Evolutionary conservation across 2,329 filamentous ascomycete genomes (phyloP).

Genomic region (Xylaria sp.): DNA sequence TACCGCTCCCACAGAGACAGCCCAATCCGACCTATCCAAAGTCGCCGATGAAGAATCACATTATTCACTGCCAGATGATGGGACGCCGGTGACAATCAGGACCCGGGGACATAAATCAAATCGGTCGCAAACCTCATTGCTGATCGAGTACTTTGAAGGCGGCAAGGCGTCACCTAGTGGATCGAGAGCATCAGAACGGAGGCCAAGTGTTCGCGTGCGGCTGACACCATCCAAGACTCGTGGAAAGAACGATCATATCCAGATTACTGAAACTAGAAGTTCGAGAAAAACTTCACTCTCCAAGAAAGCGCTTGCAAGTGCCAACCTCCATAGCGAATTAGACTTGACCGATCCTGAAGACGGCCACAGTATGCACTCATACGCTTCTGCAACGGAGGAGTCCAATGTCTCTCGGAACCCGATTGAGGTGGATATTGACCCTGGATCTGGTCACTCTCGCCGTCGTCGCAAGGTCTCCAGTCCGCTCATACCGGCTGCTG

Average conservation of each 20-base stretch:
- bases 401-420: constrained; percentile 81
- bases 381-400: constrained; percentile 81
- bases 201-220: constrained; percentile 82
- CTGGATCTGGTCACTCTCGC: constrained; percentile 59
- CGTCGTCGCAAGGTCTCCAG: constrained; percentile 70
- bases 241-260: constrained; percentile 76
- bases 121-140: constrained; percentile 84
- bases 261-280: constrained; percentile 84
- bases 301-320: constrained; percentile 51
- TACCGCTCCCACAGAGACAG: constrained; percentile 70
- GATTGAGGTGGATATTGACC: constrained; percentile 89
- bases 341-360: constrained; percentile 66
- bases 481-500: constrained; percentile 69
- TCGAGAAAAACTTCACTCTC: constrained; percentile 72
- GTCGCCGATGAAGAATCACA: constrained; percentile 76
- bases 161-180: constrained; percentile 70
- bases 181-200: constrained; percentile 67
- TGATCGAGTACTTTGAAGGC: constrained; percentile 95
- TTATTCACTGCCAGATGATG: constrained; percentile 85
- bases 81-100: constrained; percentile 90
- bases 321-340: constrained; percentile 70
- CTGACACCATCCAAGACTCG: constrained; percentile 81
- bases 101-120: constrained; percentile 71
- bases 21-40: constrained; percentile 72
- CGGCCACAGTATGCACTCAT: constrained; percentile 75